Evolutionary conservation across 2,329 filamentous ascomycete species (phyloP).

Genomic region (Scopulariopsis brevicaulis): DNA sequence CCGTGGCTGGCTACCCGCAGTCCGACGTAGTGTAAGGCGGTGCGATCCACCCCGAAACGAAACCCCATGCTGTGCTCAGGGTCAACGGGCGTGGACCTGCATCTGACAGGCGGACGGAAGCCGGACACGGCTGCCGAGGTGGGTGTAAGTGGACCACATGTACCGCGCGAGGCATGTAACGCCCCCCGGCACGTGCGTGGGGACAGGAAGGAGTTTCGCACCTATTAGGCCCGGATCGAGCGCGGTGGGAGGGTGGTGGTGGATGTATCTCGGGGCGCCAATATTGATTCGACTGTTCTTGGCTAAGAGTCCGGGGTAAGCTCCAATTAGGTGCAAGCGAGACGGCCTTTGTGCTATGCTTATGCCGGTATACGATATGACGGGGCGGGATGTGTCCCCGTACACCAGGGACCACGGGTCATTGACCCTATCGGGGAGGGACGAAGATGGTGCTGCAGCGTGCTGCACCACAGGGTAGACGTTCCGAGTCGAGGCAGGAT

Average conservation of each 20-base stretch:
- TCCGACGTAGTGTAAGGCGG: background rate
- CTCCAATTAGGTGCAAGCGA: conserved; percentile 1
- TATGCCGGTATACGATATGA: conserved; percentile 2
- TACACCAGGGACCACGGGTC: conserved; percentile 2
- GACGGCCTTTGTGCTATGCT: background rate
- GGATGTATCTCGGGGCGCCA: background rate
- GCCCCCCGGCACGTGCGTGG: background rate
- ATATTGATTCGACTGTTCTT: background rate
- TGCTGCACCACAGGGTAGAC: background rate
- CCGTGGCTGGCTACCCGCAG: background rate
- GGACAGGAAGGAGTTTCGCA: background rate
- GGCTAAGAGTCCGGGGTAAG: conserved; percentile 1
- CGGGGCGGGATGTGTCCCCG: background rate
- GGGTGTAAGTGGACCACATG: background rate
- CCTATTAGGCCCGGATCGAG: background rate
- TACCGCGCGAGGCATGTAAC: background rate
- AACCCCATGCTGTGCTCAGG: background rate
- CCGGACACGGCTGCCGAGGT: background rate
- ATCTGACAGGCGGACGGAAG: background rate
- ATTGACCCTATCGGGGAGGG: background rate
- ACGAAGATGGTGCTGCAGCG: background rate
- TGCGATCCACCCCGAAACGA: background rate
- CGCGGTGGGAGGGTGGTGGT: background rate
- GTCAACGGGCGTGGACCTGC: background rate
- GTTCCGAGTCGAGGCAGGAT: background rate